Evolutionary conservation across 768 basidiomycete genomes (phyloP).

Genomic region (Panaeolus cyanescens): DNA sequence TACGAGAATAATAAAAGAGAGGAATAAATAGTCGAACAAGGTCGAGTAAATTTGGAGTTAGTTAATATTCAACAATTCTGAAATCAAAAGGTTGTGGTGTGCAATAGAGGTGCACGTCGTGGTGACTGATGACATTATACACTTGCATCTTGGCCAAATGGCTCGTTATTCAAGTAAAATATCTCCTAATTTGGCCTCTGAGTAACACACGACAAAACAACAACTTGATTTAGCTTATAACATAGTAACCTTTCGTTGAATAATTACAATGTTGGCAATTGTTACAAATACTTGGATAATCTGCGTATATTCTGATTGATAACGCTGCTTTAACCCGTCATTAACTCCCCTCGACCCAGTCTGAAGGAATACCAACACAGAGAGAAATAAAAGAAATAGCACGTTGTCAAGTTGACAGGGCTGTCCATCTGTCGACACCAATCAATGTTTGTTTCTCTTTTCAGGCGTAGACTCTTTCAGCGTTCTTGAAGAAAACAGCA

Average conservation of each 20-base stretch:
- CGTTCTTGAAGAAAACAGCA: slow-evolving; percentile 64
- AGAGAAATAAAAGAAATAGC: neutral
- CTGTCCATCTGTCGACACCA: neutral
- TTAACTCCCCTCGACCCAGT: neutral
- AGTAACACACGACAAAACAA: neutral
- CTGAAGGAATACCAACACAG: neutral
- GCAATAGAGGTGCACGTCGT: neutral
- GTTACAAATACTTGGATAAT: neutral
- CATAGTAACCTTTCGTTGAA: too few species aligned
- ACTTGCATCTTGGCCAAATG: neutral
- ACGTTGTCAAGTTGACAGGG: neutral
- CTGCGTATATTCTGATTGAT: neutral
- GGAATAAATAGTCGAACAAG: neutral
- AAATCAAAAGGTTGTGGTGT: neutral
- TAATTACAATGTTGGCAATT: too few species aligned
- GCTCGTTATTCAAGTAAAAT: neutral
- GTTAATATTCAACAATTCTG: neutral
- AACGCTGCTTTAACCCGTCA: neutral
- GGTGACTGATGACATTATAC: neutral
- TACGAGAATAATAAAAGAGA: neutral
- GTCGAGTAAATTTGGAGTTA: neutral
- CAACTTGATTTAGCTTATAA: neutral
- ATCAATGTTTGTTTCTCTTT: slow-evolving; percentile 13
- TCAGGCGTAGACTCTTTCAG: slow-evolving; percentile 46
- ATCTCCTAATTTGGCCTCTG: neutral